Evolutionary conservation across 352 stramenopile genomes (phyloP).

Genomic region (Plasmopara halstedii): DNA sequence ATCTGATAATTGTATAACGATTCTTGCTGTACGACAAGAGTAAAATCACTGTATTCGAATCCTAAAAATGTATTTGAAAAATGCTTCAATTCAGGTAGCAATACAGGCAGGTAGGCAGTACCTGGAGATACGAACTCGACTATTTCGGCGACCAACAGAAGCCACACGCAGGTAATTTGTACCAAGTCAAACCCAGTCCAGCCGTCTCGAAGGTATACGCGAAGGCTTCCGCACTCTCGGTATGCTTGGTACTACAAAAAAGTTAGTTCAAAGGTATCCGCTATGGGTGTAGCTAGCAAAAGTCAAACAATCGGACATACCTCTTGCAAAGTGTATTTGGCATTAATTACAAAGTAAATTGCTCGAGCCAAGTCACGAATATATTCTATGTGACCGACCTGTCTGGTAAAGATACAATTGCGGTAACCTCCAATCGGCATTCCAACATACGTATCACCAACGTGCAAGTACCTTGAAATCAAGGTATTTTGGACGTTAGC

Average conservation of each 20-base stretch:
- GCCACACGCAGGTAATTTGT: slow-evolving; percentile 65
- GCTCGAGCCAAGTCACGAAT: slow-evolving; percentile 45
- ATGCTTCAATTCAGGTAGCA: not conserved
- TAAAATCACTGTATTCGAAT: slow-evolving; percentile 31
- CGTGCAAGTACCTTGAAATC: slow-evolving; percentile 48
- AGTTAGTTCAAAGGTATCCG: not conserved
- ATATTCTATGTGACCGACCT: slow-evolving; percentile 40
- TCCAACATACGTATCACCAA: slow-evolving; percentile 58
- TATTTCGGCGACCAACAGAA: slow-evolving; percentile 48
- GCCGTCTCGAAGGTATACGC: slow-evolving; percentile 54
- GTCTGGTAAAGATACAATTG: slow-evolving; percentile 37
- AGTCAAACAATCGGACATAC: slow-evolving; percentile 19
- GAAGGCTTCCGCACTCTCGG: slow-evolving; percentile 40
- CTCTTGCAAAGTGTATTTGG: slow-evolving; percentile 59
- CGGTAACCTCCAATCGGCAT: slow-evolving; percentile 72
- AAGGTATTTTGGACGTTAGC: not conserved
- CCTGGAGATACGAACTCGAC: slow-evolving; percentile 27
- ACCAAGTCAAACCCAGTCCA: slow-evolving; percentile 79
- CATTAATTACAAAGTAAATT: slow-evolving; percentile 61
- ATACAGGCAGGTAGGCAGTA: not conserved
- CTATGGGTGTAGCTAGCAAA: not conserved
- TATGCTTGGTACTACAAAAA: slow-evolving; percentile 30
- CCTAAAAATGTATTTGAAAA: not conserved
- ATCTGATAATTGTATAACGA: slow-evolving; percentile 48
- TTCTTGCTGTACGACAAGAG: slow-evolving; percentile 49